Evolutionary conservation across 768 basidiomycete genomes (phyloP).

Genomic region (Exsudoporus frostii): DNA sequence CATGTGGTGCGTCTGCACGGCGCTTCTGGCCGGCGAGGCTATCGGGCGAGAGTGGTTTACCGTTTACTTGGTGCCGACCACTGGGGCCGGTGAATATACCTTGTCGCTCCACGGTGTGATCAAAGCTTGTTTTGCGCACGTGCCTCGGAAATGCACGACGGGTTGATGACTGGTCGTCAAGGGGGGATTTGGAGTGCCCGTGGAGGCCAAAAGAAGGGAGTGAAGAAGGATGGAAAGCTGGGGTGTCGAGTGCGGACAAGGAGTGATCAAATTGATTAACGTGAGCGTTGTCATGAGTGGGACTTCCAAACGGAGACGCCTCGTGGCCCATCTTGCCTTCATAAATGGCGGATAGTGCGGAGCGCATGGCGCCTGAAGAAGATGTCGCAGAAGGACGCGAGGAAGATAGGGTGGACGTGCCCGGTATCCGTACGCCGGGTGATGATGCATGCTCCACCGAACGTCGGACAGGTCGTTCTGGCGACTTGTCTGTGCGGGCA

Average conservation of each 20-base stretch:
- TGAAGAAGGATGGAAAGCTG: constrained; percentile 64
- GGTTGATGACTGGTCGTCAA: constrained; percentile 34
- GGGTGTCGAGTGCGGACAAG: constrained; percentile 42
- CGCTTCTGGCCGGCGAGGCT: constrained; percentile 71
- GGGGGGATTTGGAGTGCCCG: constrained; percentile 42
- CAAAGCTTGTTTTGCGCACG: constrained; percentile 92
- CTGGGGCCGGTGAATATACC: constrained; percentile 54
- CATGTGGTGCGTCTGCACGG: constrained; percentile 76
- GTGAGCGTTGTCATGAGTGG: constrained; percentile 27
- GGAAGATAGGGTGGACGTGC: constrained; percentile 40
- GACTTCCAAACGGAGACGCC: constrained; percentile 37
- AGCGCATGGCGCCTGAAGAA: constrained; percentile 34
- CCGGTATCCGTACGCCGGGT: constrained; percentile 38
- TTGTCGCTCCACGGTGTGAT: constrained; percentile 80
- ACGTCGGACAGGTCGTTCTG: constrained; percentile 25
- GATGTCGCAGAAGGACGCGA: constrained; percentile 49
- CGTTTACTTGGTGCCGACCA: constrained; percentile 79
- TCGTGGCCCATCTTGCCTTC: constrained; percentile 41
- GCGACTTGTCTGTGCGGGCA: constrained; percentile 24
- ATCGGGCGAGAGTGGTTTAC: constrained; percentile 65
- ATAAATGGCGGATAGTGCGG: constrained; percentile 47
- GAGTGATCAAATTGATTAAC: constrained; percentile 37
- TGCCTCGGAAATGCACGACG: constrained; percentile 72
- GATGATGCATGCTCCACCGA: constrained; percentile 25
- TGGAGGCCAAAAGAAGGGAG: constrained; percentile 70